Evolutionary conservation across 192 early-diverging fungal species (phyloP).

Genomic region (Backusella luteola): DNA sequence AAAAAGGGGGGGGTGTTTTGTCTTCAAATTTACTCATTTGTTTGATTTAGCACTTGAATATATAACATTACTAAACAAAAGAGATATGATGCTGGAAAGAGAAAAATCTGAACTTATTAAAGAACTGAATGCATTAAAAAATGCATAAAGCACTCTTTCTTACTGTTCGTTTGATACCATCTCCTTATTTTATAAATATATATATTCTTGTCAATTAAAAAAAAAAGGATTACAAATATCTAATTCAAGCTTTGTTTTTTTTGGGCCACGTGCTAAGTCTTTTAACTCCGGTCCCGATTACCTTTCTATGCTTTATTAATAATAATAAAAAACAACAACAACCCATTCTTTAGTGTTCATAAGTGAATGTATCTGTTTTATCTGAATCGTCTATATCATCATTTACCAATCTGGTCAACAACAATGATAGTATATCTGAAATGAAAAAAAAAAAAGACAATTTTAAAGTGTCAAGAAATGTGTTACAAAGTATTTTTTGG

Average conservation of each 20-base stretch:
- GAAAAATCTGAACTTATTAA: not conserved
- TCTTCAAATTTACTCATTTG: not conserved
- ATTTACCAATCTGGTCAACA: too few relatives aligned
- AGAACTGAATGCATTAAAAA: not conserved
- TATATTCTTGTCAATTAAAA: constrained; percentile 5
- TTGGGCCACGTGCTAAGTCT: not conserved
- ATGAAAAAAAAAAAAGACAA: too few relatives aligned
- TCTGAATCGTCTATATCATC: too few relatives aligned
- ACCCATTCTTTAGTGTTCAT: too few relatives aligned
- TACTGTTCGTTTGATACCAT: not conserved
- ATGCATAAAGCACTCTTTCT: not conserved
- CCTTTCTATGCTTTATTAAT: too few relatives aligned
- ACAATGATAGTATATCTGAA: too few relatives aligned
- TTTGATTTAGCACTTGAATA: not conserved
- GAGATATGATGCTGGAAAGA: not conserved
- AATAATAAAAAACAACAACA: too few relatives aligned
- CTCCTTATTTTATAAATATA: not conserved
- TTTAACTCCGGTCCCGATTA: not conserved
- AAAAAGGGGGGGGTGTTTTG: not conserved
- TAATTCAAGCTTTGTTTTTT: not conserved
- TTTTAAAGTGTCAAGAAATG: too few relatives aligned
- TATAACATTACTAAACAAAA: not conserved
- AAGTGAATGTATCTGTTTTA: too few relatives aligned
- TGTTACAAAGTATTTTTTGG: too few relatives aligned
- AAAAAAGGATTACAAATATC: not conserved